Percentiles rank a stretch among this genome's conserved stretches.
These are phyloP conservation scores for Rhodamnia argentea DNA, from an alignment of 345 rosid genomes.

Conservation along the genomic window DNA sequence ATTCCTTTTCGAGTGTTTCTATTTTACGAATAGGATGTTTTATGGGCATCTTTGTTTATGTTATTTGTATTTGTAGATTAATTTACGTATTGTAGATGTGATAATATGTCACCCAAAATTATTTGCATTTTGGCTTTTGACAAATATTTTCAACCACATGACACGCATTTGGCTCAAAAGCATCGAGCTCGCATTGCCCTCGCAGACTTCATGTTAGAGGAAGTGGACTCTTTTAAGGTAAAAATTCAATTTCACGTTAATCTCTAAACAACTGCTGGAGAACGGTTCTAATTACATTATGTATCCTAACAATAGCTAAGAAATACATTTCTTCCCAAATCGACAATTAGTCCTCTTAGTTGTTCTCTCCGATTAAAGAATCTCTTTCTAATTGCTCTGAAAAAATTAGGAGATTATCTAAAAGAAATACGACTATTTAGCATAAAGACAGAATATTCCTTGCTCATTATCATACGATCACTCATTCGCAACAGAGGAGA, in stretches of 20 bases:
- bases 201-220: neutral
- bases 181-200: neutral
- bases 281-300: neutral
- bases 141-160: neutral
- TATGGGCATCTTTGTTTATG: neutral
- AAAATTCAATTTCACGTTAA: neutral
- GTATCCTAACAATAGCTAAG: neutral
- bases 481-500: too few species aligned
- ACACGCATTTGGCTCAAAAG: neutral
- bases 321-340: neutral
- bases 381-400: too few species aligned
- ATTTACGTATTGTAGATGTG: neutral
- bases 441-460: too few species aligned
- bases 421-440: too few species aligned
- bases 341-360: neutral
- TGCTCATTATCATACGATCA: too few species aligned
- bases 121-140: neutral
- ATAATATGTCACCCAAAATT: neutral
- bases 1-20: too few species aligned
- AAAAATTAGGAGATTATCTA: too few species aligned
- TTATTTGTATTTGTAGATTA: neutral
- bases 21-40: too few species aligned
- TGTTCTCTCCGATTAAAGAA: neutral
- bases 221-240: neutral
- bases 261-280: neutral